A percentile compares a stretch with the other conserved stretches of the same genome.
Conservation (phyloP, 2,329 filamentous ascomycete genomes). For the Colletotrichum scovillei region DNA sequence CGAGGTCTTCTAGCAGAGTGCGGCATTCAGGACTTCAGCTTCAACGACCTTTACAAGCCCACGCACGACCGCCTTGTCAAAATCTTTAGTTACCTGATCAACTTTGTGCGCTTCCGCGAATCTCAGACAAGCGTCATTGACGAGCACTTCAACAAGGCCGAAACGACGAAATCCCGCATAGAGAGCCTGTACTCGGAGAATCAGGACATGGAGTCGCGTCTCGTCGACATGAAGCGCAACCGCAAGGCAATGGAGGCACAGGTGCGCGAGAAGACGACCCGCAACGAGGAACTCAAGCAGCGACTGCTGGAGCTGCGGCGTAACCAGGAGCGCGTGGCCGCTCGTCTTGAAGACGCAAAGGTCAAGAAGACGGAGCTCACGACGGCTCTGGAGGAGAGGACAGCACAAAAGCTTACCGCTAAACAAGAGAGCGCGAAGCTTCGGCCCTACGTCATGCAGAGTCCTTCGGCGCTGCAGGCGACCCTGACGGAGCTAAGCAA, state of each 20-base stretch:
- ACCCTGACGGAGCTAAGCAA: conserved; percentile 85
- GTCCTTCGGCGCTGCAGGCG: conserved; percentile 83
- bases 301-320: conserved; percentile 82
- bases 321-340: conserved; percentile 84
- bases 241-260: conserved; percentile 83
- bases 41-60: conserved; percentile 90
- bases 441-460: conserved; percentile 91
- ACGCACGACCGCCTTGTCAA: conserved; percentile 91
- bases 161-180: conserved; percentile 87
- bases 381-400: conserved; percentile 76
- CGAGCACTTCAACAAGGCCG: conserved; percentile 91
- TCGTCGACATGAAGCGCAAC: conserved; percentile 85
- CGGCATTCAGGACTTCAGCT: conserved; percentile 92
- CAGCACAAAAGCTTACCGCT: conserved; percentile 74
- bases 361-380: conserved; percentile 83
- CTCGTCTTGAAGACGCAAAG: conserved; percentile 85
- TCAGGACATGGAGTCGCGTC: conserved; percentile 82
- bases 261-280: conserved; percentile 84
- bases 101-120: conserved; percentile 97
- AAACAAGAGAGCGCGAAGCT: conserved; percentile 91
- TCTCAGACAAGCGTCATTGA: conserved; percentile 91
- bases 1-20: conserved; percentile 85
- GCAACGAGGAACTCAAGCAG: conserved; percentile 89
- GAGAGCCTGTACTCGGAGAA: conserved; percentile 88
- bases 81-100: conserved; percentile 98